A percentile compares a stretch with the other conserved stretches of the same genome.
Conservation (phyloP, 208 protist species). For the Trichomonas vaginalis region DNA sequence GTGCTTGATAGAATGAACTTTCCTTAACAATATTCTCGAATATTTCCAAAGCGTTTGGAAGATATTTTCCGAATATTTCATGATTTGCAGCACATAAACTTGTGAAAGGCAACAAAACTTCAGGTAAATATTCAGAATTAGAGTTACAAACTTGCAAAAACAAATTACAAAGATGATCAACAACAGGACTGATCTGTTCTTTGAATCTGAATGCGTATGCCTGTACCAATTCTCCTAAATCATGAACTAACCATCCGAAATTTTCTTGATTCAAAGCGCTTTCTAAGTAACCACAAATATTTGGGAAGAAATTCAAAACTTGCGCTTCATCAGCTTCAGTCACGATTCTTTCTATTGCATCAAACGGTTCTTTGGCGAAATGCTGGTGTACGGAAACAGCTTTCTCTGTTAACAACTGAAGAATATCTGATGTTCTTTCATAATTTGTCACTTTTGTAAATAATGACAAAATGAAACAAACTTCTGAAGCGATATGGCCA, state of each 20-base stretch:
- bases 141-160: background rate
- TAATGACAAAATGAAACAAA: background rate
- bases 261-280: background rate
- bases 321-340: background rate
- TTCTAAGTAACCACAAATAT: background rate
- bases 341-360: background rate
- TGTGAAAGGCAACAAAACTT: background rate
- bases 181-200: background rate
- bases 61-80: background rate
- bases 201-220: background rate
- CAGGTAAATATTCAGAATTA: background rate
- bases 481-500: background rate
- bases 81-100: background rate
- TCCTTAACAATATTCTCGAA: background rate
- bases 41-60: background rate
- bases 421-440: background rate
- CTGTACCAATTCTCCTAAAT: background rate
- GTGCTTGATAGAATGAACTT: background rate
- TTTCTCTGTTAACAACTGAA: background rate
- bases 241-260: background rate
- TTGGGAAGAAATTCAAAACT: background rate
- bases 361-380: background rate
- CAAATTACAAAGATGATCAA: background rate
- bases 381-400: background rate
- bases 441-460: background rate